Percentiles rank a stretch among this genome's conserved stretches.
Conservation (phyloP, 2,329 filamentous ascomycete species). For the Botrytis squamosa region DNA sequence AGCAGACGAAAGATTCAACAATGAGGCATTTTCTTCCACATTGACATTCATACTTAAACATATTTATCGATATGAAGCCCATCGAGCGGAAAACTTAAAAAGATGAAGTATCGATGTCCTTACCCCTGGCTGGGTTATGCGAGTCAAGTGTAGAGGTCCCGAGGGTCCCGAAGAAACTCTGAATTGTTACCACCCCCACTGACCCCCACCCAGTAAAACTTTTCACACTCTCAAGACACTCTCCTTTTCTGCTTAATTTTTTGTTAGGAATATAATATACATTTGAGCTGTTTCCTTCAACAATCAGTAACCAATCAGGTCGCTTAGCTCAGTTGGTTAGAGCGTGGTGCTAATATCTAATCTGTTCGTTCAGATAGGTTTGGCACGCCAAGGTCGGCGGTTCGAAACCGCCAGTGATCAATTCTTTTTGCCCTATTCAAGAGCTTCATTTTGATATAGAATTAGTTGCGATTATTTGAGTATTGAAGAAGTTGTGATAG, state of each 20-base stretch:
- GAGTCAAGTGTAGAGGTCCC: background rate
- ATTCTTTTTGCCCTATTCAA: background rate
- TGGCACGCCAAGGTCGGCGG: constrained; percentile 7
- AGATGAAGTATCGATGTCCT: background rate
- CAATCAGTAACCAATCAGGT: background rate
- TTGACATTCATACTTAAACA: background rate
- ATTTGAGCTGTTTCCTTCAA: accelerated
- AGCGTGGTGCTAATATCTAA: constrained; percentile 6
- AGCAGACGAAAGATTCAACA: background rate
- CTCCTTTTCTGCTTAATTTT: background rate
- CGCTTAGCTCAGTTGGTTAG: constrained; percentile 13
- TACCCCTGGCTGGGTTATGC: background rate
- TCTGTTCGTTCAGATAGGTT: too few relatives aligned
- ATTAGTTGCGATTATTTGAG: background rate
- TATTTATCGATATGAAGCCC: background rate
- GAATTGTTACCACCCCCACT: background rate
- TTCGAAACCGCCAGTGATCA: constrained; percentile 7
- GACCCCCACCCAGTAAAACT: background rate
- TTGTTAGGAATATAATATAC: background rate
- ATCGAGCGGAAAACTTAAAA: background rate
- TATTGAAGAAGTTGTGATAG: background rate
- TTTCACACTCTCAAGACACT: background rate
- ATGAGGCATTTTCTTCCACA: background rate
- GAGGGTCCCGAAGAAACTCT: background rate
- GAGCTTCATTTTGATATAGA: background rate